Evolutionary conservation across 2,329 filamentous ascomycete genomes (phyloP).

Genomic region (Ceratocystis eucalypticola): DNA sequence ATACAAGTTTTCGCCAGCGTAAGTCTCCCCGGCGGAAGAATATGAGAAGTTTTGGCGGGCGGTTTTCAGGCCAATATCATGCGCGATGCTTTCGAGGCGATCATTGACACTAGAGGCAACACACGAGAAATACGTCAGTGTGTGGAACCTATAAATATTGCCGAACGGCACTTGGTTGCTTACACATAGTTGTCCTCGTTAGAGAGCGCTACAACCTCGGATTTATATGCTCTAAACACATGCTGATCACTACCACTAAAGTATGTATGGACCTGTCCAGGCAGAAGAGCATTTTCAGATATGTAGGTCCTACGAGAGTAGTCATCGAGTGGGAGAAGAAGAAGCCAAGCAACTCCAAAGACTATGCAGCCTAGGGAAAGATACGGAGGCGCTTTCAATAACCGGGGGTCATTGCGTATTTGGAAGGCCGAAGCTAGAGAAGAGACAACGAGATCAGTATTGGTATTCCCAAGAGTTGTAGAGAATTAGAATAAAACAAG

Average conservation of each 20-base stretch:
- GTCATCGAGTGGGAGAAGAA: conserved; percentile 75
- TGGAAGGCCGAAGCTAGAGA: conserved; percentile 45
- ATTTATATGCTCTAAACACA: conserved; percentile 77
- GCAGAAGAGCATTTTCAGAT: conserved; percentile 89
- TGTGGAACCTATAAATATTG: neutral
- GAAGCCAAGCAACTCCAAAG: conserved; percentile 76
- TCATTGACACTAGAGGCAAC: conserved; percentile 42
- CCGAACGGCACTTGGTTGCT: conserved; percentile 20
- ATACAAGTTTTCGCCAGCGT: conserved; percentile 80
- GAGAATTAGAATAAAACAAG: neutral
- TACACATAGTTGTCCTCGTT: conserved; percentile 41
- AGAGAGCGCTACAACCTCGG: conserved; percentile 58
- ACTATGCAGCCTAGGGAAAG: conserved; percentile 73
- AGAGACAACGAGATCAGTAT: neutral
- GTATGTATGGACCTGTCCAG: conserved; percentile 94
- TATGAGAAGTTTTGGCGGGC: conserved; percentile 83
- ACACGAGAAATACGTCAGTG: neutral
- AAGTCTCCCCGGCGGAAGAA: conserved; percentile 57
- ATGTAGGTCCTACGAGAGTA: conserved; percentile 92
- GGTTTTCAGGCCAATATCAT: conserved; percentile 69
- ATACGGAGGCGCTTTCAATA: conserved; percentile 76
- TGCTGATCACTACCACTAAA: conserved; percentile 94
- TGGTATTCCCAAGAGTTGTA: neutral
- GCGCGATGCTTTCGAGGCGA: conserved; percentile 61
- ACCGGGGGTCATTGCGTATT: conserved; percentile 65